Evolutionary conservation across 2,329 filamentous ascomycete species (phyloP).

Genomic region (Paecilomyces sp.): DNA sequence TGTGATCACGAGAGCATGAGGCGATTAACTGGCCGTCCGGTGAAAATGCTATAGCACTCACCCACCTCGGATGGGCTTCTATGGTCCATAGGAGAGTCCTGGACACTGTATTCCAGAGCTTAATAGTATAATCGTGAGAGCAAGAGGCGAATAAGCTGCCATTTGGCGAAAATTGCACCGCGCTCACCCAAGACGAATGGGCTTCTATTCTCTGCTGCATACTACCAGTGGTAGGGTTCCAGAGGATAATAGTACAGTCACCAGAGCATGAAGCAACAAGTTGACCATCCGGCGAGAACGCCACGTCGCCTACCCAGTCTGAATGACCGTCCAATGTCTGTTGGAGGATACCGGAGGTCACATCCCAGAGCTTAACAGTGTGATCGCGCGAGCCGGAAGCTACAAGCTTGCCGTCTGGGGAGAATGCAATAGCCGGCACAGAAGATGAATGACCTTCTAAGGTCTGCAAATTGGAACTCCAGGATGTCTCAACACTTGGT

Average conservation of each 20-base stretch:
- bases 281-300: constrained; percentile 19
- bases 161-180: constrained; percentile 13
- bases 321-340: constrained; percentile 16
- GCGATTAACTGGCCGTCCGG: constrained; percentile 1
- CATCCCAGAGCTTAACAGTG: constrained; percentile 12
- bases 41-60: constrained; percentile 3
- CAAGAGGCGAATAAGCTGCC: constrained; percentile 11
- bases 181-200: constrained; percentile 5
- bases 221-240: constrained; percentile 1
- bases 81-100: neutral
- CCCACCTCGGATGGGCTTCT: neutral
- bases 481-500: constrained; percentile 6
- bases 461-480: constrained; percentile 15
- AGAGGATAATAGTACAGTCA: neutral
- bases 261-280: constrained; percentile 8
- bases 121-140: constrained; percentile 8
- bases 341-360: constrained; percentile 3
- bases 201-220: neutral
- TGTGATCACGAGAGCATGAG: constrained; percentile 2
- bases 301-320: constrained; percentile 9
- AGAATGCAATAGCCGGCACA: constrained; percentile 11
- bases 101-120: constrained; percentile 8
- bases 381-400: constrained; percentile 10
- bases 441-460: constrained; percentile 9
- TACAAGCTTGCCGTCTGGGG: constrained; percentile 10